Evolutionary conservation across 345 rosid genomes (phyloP), one percentile per base, ranked within the genome.

Genomic region (Raphanus raphanistrum): DNA sequence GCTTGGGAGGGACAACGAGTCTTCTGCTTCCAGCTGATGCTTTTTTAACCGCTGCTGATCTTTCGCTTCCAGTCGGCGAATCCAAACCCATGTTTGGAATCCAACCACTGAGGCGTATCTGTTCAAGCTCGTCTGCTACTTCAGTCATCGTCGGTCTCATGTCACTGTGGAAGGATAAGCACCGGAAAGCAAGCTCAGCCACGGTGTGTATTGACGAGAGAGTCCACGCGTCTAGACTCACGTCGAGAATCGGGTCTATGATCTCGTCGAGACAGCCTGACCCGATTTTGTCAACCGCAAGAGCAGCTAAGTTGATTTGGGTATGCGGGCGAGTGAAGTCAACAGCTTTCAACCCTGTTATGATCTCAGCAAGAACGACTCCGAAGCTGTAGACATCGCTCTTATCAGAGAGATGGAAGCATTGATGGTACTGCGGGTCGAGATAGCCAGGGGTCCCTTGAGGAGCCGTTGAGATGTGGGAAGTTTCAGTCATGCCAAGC

Each of bases 91-190:
- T 76, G 63, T 80, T 82, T 5, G 88, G 87, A 21, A 85, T 86
- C 95, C 95, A 94, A 68, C 87, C 77, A 31, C 90, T 85, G 43
- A 88, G 84, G 68, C 87, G 75, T 70, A 90, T 85, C 65, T 86
- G 90, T 71, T 89, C 92, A 0, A 95, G 96, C 84, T 95, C 99
- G 55, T 87, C 90, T 0, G 96, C 98, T 10, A 95, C 97, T 80
- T 95, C 99, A 52, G 63, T 84, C 99, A 95, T 95, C 0, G 94
- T 82, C 6, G 99, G 99, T 84, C 99, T 85, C 97, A 92, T 87
- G 77, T 92, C 97, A 26, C 87, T 57, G 61, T 95, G 95, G 70
- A 88, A 90, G 1, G 99, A 92, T 11, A 94, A 89, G 82, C 99
- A 95, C 52, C 98, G 82, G 68, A 95, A 95, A 4, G 99, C 89